Conservation (phyloP, 2,329 filamentous ascomycete species). For the Aspergillus sp. region DNA sequence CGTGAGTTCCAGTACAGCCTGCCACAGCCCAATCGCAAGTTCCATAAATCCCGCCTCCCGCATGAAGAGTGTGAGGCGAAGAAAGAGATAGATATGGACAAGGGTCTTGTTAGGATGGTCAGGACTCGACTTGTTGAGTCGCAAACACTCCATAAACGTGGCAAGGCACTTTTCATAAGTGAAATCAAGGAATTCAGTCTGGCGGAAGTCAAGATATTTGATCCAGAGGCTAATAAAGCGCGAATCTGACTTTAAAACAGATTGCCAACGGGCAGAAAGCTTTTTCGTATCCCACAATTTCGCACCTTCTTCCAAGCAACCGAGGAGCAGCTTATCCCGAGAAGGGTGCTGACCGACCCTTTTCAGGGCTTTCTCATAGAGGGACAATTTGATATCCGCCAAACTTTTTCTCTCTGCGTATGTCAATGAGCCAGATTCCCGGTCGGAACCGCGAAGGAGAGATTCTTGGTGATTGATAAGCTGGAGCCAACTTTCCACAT, state of each 20-base stretch:
- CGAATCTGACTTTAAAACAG: conserved; percentile 55
- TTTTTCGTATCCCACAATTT: conserved; percentile 68
- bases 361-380: conserved; percentile 73
- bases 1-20: conserved; percentile 71
- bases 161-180: conserved; percentile 64
- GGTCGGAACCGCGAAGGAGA: conserved; percentile 52
- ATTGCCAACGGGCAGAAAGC: conserved; percentile 63
- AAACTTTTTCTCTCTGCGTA: conserved; percentile 65
- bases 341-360: conserved; percentile 49
- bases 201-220: conserved; percentile 66
- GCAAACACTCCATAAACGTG: conserved; percentile 59
- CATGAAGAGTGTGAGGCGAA: conserved; percentile 71
- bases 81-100: conserved; percentile 66
- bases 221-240: conserved; percentile 67
- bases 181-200: conserved; percentile 66
- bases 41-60: conserved; percentile 76
- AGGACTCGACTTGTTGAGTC: conserved; percentile 28
- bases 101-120: conserved; percentile 20
- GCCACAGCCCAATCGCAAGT: conserved; percentile 75
- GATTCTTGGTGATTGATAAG: conserved; percentile 76
- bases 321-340: conserved; percentile 61
- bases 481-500: conserved; percentile 71
- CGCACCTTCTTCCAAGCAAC: conserved; percentile 70
- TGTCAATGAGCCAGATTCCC: conserved; percentile 43
- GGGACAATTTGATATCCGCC: conserved; percentile 74